A percentile compares a stretch with the other conserved stretches of the same genome.
Evolutionary conservation across 1,284 basidiomycete genomes (phyloP).

Genomic region (Crucibulum parvulum): DNA sequence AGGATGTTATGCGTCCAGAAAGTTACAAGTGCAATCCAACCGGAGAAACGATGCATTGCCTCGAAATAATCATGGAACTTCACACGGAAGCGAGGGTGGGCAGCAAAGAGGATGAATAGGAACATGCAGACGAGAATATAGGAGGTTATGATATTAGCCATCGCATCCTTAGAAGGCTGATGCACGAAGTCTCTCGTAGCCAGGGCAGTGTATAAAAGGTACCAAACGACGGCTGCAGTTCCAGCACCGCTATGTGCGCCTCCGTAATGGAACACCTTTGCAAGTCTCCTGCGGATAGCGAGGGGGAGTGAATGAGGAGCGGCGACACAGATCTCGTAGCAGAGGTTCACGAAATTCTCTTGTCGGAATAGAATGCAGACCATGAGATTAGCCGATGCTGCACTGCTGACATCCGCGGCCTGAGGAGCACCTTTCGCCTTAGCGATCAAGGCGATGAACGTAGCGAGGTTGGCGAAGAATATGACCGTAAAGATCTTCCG

Average conservation of each 20-base stretch:
- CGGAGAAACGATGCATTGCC: constrained; percentile 36
- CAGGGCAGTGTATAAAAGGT: constrained; percentile 36
- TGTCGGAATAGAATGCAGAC: constrained; percentile 41
- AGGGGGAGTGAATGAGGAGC: constrained; percentile 39
- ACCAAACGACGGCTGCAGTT: constrained; percentile 39
- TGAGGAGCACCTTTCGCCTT: constrained; percentile 31
- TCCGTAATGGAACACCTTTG: constrained; percentile 43
- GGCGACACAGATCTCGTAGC: constrained; percentile 36
- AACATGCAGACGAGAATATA: constrained; percentile 34
- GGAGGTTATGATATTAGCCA: constrained; percentile 26
- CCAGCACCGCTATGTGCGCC: constrained; percentile 42
- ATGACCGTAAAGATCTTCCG: constrained; percentile 34
- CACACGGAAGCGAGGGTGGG: constrained; percentile 36
- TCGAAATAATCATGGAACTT: constrained; percentile 42
- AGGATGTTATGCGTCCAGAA: constrained; percentile 37
- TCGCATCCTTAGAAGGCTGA: constrained; percentile 16
- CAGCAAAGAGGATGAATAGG: constrained; percentile 33
- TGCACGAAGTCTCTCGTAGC: constrained; percentile 34
- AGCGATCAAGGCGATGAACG: constrained; percentile 30
- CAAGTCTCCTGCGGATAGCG: constrained; percentile 33
- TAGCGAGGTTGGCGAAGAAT: constrained; percentile 33
- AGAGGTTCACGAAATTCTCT: constrained; percentile 43
- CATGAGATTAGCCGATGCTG: constrained; percentile 43
- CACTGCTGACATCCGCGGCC: constrained; percentile 34
- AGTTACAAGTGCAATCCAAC: constrained; percentile 37